Percentiles rank a stretch among this genome's conserved stretches.
phyloP scores from a whole-genome alignment of 139 green algal species.

The Volvox reticuliferus region DNA sequence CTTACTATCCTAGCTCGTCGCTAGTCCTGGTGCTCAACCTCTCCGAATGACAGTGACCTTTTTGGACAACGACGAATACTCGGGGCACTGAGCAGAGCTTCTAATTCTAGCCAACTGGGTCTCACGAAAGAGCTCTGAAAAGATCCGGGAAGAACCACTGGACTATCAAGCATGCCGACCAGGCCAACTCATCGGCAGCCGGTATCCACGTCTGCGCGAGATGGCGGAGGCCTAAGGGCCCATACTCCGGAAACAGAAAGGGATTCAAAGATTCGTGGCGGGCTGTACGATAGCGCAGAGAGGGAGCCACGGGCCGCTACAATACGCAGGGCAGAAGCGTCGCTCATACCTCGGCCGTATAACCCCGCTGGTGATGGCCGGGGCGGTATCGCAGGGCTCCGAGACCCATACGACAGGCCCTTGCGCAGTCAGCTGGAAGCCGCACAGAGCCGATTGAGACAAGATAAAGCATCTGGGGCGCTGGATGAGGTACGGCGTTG shows the following conservation, averaged over 20 bases:
- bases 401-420: constrained; percentile 28
- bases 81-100: too few relatives aligned
- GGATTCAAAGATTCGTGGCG: neutral
- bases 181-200: neutral
- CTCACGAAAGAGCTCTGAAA: too few relatives aligned
- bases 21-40: too few relatives aligned
- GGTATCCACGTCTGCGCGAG: neutral
- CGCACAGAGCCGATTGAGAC: constrained; percentile 19
- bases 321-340: neutral
- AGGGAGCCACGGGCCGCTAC: neutral
- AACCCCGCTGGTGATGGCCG: neutral
- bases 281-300: neutral
- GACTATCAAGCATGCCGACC: neutral
- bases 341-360: neutral
- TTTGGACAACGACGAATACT: neutral
- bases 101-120: too few relatives aligned
- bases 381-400: constrained; percentile 8
- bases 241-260: neutral
- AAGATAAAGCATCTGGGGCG: constrained; percentile 19
- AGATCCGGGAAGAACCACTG: neutral
- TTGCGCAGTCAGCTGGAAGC: constrained; percentile 14
- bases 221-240: neutral
- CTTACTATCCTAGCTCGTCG: too few relatives aligned
- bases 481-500: neutral
- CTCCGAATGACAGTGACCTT: neutral